Evolutionary conservation across 2,329 filamentous ascomycete genomes (phyloP).

Genomic region (Atkinsonella hypoxylon): DNA sequence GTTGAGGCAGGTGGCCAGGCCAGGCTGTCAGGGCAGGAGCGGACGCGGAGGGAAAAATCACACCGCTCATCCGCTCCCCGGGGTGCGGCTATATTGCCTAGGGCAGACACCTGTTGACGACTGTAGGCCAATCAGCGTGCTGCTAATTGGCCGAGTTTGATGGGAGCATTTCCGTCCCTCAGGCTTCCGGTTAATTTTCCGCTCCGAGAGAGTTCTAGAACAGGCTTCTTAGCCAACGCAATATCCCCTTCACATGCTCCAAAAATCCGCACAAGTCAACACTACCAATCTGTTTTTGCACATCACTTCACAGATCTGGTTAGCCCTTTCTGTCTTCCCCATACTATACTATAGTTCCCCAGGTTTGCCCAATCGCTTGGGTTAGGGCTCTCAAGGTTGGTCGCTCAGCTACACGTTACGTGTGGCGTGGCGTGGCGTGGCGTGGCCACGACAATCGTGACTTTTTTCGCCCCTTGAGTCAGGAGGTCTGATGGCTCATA

Average conservation of each 20-base stretch:
- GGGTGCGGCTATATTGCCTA: not conserved
- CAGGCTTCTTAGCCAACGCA: not conserved
- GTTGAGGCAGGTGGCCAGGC: no score
- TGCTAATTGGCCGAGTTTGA: not conserved
- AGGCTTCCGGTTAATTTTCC: not conserved
- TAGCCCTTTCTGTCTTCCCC: constrained; percentile 1
- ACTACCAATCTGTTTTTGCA: not conserved
- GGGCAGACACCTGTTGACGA: not conserved
- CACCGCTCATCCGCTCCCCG: constrained; percentile 17
- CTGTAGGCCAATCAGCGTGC: not conserved
- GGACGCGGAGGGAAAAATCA: constrained; percentile 17
- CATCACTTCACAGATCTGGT: not conserved
- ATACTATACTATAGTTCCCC: not conserved
- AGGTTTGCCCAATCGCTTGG: no score
- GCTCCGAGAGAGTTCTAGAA: not conserved
- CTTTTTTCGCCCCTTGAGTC: no score
- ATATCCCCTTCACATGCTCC: not conserved
- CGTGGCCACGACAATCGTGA: no score
- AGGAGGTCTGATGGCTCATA: no score
- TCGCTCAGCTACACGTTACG: no score
- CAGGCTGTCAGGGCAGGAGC: constrained; percentile 8
- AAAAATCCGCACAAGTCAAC: not conserved
- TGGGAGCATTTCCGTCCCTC: not conserved
- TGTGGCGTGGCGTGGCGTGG: no score
- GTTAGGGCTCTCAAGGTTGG: no score